Evolutionary conservation across 2,329 filamentous ascomycete genomes (phyloP), one percentile per base, ranked within the genome.

Genomic region (Gremmenia infestans): DNA sequence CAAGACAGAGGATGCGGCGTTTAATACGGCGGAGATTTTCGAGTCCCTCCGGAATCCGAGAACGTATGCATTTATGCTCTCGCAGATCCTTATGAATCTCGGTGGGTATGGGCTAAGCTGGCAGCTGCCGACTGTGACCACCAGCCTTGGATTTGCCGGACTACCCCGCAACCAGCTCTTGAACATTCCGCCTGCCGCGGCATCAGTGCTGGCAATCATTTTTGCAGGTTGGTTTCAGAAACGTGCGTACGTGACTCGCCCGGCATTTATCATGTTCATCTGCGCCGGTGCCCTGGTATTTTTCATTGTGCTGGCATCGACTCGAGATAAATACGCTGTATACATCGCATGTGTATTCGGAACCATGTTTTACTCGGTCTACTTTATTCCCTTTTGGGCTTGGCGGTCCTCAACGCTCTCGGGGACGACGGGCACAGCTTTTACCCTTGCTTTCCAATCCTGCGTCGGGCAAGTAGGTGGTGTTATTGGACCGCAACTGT

Each of bases 341-440:
- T 79, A 78, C 60, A 66, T 73, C 2, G 72, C 73, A 5, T 75
- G 74, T 56, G 70, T 74, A 6, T 69, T 79, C 12, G 74, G 76
- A 4, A 73, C 70, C 0, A 68, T 74, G 51, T 76, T 77, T 54
- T 77, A 76, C 56, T 67, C 68, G 8, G 63, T 68, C 3, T 76
- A 74, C 54, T 76, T 76, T 55, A 74, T 78, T 14, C 72, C 75
- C 0, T 76, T 77, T 59, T 78, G 74, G 74, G 71, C 71, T 23
- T 76, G 69, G 73, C 68, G 74, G 42, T 74, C 73, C 3, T 71
- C 73, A 3, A 74, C 73, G 9, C 64, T 76, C 1, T 62, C 65
- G 1, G 74, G 75, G 2, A 71, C 70, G 5, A 78, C 75, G 0
- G 75, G 73, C 11, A 73, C 74, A 0, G 75, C 74, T 0, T 76